Conservation (phyloP, 177 flowering plant genomes). For the Telopea speciosissima region DNA sequence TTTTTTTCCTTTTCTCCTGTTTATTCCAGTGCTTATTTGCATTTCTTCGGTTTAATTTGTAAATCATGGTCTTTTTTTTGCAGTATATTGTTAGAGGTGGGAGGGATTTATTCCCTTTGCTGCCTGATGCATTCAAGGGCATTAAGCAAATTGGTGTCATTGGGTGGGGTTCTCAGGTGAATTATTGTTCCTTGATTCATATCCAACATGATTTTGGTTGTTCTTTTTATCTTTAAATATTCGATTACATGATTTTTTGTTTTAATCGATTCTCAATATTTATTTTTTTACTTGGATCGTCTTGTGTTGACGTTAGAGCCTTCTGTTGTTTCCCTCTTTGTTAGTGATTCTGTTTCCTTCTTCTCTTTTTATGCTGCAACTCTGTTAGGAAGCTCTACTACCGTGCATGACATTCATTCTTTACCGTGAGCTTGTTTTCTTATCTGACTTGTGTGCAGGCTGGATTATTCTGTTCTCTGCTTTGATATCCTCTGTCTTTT, state of each 20-base stretch:
- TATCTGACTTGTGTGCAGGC: not conserved
- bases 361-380: not conserved
- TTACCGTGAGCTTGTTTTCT: no score
- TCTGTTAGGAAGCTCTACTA: not conserved
- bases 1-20: not conserved
- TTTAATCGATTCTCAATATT: not conserved
- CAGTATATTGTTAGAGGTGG: conserved; percentile 96
- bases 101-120: conserved; percentile 71
- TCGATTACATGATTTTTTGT: no score
- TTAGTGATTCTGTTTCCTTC: not conserved
- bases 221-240: not conserved
- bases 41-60: not conserved
- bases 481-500: no score
- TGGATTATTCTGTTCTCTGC: not conserved
- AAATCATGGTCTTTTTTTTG: not conserved
- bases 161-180: conserved; percentile 99
- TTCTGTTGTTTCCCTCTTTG: not conserved
- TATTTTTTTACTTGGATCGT: not conserved
- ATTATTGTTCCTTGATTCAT: not conserved
- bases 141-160: conserved; percentile 94
- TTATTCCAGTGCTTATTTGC: not conserved
- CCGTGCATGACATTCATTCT: not conserved
- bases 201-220: not conserved
- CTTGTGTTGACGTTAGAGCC: not conserved
- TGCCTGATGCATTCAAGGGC: conserved; percentile 88